A percentile compares a stretch with the other conserved stretches of the same genome.
Conservation (phyloP, 106 monocot species). For the Alisma plantagoaquatica region DNA sequence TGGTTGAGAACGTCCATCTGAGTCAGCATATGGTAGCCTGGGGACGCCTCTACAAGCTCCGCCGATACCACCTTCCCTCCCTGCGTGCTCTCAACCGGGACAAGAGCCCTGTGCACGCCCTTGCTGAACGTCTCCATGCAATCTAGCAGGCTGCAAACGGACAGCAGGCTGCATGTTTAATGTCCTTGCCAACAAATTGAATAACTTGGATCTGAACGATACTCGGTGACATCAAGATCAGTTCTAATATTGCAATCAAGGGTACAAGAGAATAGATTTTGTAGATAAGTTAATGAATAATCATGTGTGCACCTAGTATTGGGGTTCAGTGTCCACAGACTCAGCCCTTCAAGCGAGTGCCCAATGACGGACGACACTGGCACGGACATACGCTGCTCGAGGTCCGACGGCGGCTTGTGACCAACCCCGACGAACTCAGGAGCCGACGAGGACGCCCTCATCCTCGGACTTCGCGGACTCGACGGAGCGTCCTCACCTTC, state of each 20-base stretch:
- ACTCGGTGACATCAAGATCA: no score
- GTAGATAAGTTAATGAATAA: no score
- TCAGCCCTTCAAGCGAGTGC: slow-evolving; percentile 59
- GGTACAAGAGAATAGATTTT: no score
- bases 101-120: slow-evolving; percentile 72
- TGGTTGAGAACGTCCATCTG: slow-evolving; percentile 66
- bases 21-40: slow-evolving; percentile 77
- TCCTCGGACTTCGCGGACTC: not conserved
- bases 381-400: slow-evolving; percentile 42
- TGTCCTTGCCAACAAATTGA: no score
- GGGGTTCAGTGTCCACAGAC: slow-evolving; percentile 55
- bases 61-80: not conserved
- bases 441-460: not conserved
- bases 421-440: not conserved
- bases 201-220: no score
- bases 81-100: slow-evolving; percentile 57
- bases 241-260: no score
- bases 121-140: slow-evolving; percentile 89
- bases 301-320: slow-evolving; percentile 42
- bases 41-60: slow-evolving; percentile 51
- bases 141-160: slow-evolving; percentile 48
- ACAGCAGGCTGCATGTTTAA: no score
- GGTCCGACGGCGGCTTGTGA: slow-evolving; percentile 9
- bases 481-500: not conserved
- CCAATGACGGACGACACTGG: slow-evolving; percentile 59